Conservation (phyloP, 2,329 filamentous ascomycete species). For the Paecilomyces formosus region DNA sequence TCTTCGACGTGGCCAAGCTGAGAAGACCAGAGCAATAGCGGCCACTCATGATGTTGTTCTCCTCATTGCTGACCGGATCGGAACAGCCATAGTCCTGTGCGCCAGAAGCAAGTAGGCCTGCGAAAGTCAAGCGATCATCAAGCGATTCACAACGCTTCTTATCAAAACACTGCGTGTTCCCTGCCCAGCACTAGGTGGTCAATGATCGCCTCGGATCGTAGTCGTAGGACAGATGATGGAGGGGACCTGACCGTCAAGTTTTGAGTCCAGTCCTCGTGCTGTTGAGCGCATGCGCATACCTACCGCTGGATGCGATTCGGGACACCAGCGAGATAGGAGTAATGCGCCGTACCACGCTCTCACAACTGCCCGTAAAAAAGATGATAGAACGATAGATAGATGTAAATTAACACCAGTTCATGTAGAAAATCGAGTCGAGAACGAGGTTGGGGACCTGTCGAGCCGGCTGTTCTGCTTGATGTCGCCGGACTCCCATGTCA, state of each 20-base stretch:
- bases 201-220: background rate
- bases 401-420: background rate
- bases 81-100: constrained; percentile 2
- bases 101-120: background rate
- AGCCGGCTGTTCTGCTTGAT: background rate
- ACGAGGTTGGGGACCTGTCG: constrained; percentile 10
- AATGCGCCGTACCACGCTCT: background rate
- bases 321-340: background rate
- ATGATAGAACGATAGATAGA: background rate
- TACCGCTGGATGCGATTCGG: constrained; percentile 3
- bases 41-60: constrained; percentile 13
- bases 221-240: background rate
- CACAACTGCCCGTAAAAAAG: background rate
- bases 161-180: background rate
- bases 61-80: constrained; percentile 1
- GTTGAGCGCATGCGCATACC: constrained; percentile 2
- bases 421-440: constrained; percentile 2
- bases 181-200: background rate
- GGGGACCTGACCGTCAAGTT: background rate
- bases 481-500: constrained; percentile 21
- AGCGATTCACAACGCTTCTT: background rate
- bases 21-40: constrained; percentile 11
- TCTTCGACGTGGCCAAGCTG: constrained; percentile 26
- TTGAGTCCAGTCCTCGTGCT: background rate
- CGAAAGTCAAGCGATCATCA: background rate